Base-by-base conservation (phyloP, 2,329 filamentous ascomycete genomes). In the Mollisia scopiformis region DNA sequence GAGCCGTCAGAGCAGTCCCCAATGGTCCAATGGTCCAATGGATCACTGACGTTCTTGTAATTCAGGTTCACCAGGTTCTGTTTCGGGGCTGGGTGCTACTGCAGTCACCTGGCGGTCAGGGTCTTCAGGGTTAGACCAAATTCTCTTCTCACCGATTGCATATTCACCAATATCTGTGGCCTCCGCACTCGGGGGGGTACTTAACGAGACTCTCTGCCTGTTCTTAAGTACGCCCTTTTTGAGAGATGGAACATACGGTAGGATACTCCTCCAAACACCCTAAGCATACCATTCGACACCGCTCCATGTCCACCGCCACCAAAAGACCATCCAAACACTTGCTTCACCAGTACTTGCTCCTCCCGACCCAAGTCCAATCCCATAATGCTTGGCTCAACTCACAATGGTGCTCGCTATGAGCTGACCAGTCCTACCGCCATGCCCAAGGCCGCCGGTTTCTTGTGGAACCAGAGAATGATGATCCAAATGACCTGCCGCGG, bases 391-490 rank as follows among this genome's bases (percentile, higher is more conserved):
- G 10, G 14, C 25, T 68, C 76, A 19, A 79, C 80, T 6, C 71
- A 79, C 27, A 72, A 81, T 71, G 83, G 82, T 55, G 75, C 79
- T 51, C 82, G 82, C 64, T 85, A 84, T 72, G 82, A 84, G 71
- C 78, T 86, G 64, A 77, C 74, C 53, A 82, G 78, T 69, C 80
- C 83, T n/a, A 83, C 81, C 25, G 81, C 80, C 41, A 75, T 86
- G 77, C 82, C 83, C 54, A 82, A 83, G 71, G 82, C 83, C 2
- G 80, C 78, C 53, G 82, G 78, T 55, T 86, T 85, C 68, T 75
- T 86, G 11, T 86, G 83, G 83, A 86, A 86, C 66, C 81, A 84
- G 71, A 80, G 77, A 72, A 85, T 85, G 83, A 85, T 85, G 83
- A 82, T 85, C 61, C 82, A 85, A 69, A 76, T 82, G 50, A 85